These are phyloP conservation scores for Chaetomium strumarium DNA, from an alignment of 2,329 filamentous ascomycete genomes.

Conservation along the genomic window DNA sequence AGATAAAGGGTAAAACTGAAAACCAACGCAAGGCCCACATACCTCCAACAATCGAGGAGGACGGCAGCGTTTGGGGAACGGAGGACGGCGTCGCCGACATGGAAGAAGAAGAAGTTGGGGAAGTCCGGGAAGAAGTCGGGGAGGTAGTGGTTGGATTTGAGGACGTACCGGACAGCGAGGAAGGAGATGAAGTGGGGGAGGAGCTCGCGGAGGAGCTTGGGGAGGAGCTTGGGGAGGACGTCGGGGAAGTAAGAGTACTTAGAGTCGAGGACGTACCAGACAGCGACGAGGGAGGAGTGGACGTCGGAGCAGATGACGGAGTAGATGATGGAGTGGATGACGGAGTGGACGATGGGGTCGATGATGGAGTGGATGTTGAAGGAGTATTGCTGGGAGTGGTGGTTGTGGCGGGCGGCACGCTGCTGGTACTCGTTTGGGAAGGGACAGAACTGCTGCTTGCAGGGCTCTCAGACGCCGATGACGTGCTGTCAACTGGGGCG, in stretches of 20 bases:
- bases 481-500: conserved; percentile 23
- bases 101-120: conserved; percentile 8
- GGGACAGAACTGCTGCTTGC: conserved; percentile 9
- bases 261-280: too few relatives aligned
- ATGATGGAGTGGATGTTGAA: too few relatives aligned
- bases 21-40: conserved; percentile 16
- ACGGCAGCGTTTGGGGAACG: conserved; percentile 11
- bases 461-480: conserved; percentile 15
- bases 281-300: too few relatives aligned
- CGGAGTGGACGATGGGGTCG: too few relatives aligned
- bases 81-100: conserved; percentile 10
- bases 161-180: conserved; percentile 30
- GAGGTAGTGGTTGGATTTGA: conserved; percentile 21
- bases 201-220: conserved; percentile 17
- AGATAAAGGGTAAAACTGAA: neutral
- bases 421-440: conserved; percentile 14
- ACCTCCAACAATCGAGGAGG: conserved; percentile 22
- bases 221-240: conserved; percentile 8
- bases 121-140: conserved; percentile 28
- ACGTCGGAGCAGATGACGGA: too few relatives aligned
- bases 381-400: conserved; percentile 5
- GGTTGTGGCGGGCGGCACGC: conserved; percentile 17
- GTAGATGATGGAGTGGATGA: too few relatives aligned
- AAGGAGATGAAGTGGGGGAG: neutral
- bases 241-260: too few relatives aligned